Evolutionary conservation across 106 monocot genomes (phyloP).

Genomic region (Dendrobium nobile): DNA sequence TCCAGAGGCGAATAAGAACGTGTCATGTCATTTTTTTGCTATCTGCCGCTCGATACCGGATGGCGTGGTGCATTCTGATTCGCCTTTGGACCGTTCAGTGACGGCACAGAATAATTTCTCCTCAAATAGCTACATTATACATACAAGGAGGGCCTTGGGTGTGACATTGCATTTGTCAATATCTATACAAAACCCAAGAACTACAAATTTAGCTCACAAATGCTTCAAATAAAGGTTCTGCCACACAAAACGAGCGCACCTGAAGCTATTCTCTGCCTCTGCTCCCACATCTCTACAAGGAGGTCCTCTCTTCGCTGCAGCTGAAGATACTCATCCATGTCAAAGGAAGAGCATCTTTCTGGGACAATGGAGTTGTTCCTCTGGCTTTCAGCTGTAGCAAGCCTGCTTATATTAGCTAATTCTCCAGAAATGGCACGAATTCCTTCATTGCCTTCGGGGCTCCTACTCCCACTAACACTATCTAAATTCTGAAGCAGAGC

Average conservation of each 20-base stretch:
- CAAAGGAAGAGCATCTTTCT: conserved; percentile 24
- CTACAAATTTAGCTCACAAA: neutral
- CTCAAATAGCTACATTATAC: no score
- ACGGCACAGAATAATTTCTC: no score
- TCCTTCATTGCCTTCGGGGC: conserved; percentile 27
- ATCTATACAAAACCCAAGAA: neutral
- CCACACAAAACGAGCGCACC: conserved; percentile 59
- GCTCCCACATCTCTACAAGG: conserved; percentile 40
- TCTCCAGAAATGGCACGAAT: conserved; percentile 12
- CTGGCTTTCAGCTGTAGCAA: conserved; percentile 15
- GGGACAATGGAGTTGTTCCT: neutral
- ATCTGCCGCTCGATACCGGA: no score
- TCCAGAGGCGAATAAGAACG: no score
- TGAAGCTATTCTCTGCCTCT: conserved; percentile 49
- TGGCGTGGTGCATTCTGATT: no score
- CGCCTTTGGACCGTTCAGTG: no score
- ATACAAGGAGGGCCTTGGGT: no score
- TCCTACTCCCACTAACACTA: conserved; percentile 46
- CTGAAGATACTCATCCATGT: conserved; percentile 52
- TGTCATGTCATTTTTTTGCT: no score
- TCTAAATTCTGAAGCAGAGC: no score
- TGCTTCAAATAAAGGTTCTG: neutral
- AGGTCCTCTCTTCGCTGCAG: conserved; percentile 40
- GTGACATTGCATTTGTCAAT: no score
- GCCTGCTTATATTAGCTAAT: neutral